Evolutionary conservation across 129 eudicot species (phyloP).

Genomic region (Tanacetum coccineum): DNA sequence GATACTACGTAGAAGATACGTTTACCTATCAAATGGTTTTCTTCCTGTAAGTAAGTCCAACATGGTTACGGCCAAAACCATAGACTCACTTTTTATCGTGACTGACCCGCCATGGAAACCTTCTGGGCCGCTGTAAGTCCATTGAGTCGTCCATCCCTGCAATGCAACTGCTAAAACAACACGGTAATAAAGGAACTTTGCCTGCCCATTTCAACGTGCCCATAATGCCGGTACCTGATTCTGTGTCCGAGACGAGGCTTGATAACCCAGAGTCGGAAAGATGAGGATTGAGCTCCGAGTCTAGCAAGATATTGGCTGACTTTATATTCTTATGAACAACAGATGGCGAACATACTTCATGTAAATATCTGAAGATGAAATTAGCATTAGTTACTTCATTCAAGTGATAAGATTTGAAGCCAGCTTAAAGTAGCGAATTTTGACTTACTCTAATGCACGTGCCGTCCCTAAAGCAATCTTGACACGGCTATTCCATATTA

Average conservation of each 20-base stretch:
- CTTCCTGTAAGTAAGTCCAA: slow-evolving; percentile 68
- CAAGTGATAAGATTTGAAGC: background rate
- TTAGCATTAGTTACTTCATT: no score
- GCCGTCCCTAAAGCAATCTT: slow-evolving; percentile 68
- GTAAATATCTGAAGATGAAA: no score
- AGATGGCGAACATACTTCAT: no score
- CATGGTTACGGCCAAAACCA: slow-evolving; percentile 68
- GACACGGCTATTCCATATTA: slow-evolving; percentile 75
- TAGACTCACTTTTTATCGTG: slow-evolving; percentile 63
- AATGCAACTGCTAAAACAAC: slow-evolving; percentile 8
- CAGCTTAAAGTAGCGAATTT: background rate
- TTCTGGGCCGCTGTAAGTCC: slow-evolving; percentile 70
- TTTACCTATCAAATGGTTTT: slow-evolving; percentile 59
- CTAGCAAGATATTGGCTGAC: no score
- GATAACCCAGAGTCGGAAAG: slow-evolving; percentile 90
- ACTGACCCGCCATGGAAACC: slow-evolving; percentile 45
- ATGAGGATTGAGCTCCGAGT: slow-evolving; percentile 72
- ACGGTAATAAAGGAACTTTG: background rate
- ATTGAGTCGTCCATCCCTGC: slow-evolving; percentile 25
- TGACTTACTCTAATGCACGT: slow-evolving; percentile 64
- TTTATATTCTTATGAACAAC: no score
- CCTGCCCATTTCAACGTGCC: background rate
- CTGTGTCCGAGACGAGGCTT: slow-evolving; percentile 66
- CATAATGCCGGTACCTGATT: slow-evolving; percentile 60
- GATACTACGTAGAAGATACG: background rate